Base-by-base conservation (phyloP, 768 basidiomycete species). In the Lentinula boryana region DNA sequence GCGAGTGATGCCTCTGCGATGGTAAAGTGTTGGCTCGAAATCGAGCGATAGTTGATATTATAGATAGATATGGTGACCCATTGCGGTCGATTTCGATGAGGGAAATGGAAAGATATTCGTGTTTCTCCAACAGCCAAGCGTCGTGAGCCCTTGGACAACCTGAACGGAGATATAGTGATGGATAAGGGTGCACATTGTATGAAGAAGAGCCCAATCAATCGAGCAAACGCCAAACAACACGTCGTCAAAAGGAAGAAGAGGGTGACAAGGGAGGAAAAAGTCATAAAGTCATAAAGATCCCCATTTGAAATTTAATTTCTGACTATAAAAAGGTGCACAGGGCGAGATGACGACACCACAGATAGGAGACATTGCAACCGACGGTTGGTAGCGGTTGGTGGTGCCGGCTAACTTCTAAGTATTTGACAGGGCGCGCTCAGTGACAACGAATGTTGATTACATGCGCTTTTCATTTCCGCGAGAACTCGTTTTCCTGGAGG, bases 61-160 rank as follows among this genome's bases (percentile, higher is more conserved):
- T 68, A 21, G 18, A 68, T 62, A 13, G 62, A 65, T 46, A 75
- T 57, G 7, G 73, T 69, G 13, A 71, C 56, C 68, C 74, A 77
- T n/a, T 68, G 69, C 3, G 73, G 74, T 31, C 67, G 60, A 2
- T 67, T 56, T 31, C 58, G 62, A 3, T 60, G 62, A 9, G 77
- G 78, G 8, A 71, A 40, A 60, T 73, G 69, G 33, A 77, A 61
- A n/a, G 38, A 56, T 54, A 77, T 48, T 6, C 21, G 7, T 8
- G 21, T 21, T 23, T 48, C 21, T 9, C 46, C 46, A 13, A 48
- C 46, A 48, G 46, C 46, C 46, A 38, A 53, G 51, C 32, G 51
- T 33, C 36, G 51, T 8, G 32, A 32, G 27, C 15, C 18, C 4
- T n/a, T 35, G 51, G 36, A 38, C 16, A 32, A 33, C 5, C 31